phyloP scores from a whole-genome alignment of 2,329 filamentous ascomycete species.

The Clonostachys rosea region DNA sequence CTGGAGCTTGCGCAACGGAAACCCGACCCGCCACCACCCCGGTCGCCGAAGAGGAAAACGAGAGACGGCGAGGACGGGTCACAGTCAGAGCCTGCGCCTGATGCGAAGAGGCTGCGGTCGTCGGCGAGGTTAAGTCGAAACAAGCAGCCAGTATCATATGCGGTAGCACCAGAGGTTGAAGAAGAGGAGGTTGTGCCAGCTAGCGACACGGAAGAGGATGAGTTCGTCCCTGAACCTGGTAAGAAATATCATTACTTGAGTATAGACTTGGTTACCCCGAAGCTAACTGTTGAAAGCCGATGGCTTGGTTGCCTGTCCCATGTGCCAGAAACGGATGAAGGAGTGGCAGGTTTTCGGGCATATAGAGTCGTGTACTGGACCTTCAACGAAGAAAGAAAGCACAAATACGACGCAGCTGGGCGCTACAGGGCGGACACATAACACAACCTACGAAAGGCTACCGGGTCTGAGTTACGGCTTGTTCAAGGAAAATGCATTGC shows the following conservation, averaged over 20 bases:
- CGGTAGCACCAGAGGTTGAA: slow-evolving; percentile 5
- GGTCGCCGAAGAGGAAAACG: slow-evolving; percentile 48
- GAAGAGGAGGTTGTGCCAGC: slow-evolving; percentile 14
- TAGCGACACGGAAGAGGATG: slow-evolving; percentile 16
- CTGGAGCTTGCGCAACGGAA: slow-evolving; percentile 56
- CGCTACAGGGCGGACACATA: slow-evolving; percentile 13
- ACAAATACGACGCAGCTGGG: slow-evolving; percentile 4
- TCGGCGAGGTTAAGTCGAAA: slow-evolving; percentile 41
- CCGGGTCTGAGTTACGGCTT: slow-evolving; percentile 83
- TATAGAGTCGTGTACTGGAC: slow-evolving; percentile 59
- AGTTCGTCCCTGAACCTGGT: slow-evolving; percentile 21
- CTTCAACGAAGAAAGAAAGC: slow-evolving; percentile 12
- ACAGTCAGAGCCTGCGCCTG: slow-evolving; percentile 16
- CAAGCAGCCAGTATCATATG: slow-evolving; percentile 17
- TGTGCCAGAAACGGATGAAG: slow-evolving; percentile 78
- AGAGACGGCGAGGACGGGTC: slow-evolving; percentile 12
- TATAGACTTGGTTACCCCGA: background rate
- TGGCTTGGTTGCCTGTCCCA: slow-evolving; percentile 77
- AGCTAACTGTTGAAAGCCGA: slow-evolving; percentile 43
- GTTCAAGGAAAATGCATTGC: slow-evolving; percentile 72
- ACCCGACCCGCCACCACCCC: background rate
- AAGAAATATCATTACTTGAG: background rate
- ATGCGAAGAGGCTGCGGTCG: slow-evolving; percentile 46
- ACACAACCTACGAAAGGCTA: slow-evolving; percentile 54
- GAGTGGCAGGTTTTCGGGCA: slow-evolving; percentile 73